Evolutionary conservation across 2,329 filamentous ascomycete species (phyloP), one percentile per base, ranked within the genome.

Genomic region (Aureobasidium pullulans): DNA sequence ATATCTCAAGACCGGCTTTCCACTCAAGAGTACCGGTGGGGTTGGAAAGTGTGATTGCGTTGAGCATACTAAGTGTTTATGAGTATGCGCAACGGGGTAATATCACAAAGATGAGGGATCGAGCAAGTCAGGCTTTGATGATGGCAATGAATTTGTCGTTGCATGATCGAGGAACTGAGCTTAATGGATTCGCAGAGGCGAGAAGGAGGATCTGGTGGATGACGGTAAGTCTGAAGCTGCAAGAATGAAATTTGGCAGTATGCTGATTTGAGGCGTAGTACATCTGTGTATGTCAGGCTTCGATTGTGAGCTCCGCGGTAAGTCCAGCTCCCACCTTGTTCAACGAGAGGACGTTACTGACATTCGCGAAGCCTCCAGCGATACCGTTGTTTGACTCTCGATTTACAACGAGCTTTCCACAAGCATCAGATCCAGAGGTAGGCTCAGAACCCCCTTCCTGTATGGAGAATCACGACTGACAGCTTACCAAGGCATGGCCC

Each of bases 81-180:
- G 79, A 81, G 66, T 81, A 81, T 66, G 75, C 77, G 0, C 79
- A 81, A 61, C 72, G 79, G 6, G 79, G 79, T 1, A 81, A 81
- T 63, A 67, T 81, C 62, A 76, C 77, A 62, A 81, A 80, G 66
- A 80, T 81, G 77, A 71, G 75, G 57, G 75, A 72, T 59, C 72
- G 79, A 56, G 75, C 78, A 1, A 77, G 76, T 0, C 75, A 79
- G 59, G 79, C 79, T 3, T 64, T 81, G 39, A 71, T 77, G 61
- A 66, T 73, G 15, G 78, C 78, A 7, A 77, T 80, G 72, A 73
- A 72, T 34, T 64, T 77, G 28, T 72, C 69, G 6, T 68, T 81
- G 1, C 78, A 81, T 64, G 43, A 50, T 47, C 68, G 69, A 48
- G 69, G 65, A 5, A 69, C 72, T 5, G 67, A 68, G 6, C 72